Evolutionary conservation across 2,329 filamentous ascomycete species (phyloP).

Genomic region (Ceratocystiopsis sp.): DNA sequence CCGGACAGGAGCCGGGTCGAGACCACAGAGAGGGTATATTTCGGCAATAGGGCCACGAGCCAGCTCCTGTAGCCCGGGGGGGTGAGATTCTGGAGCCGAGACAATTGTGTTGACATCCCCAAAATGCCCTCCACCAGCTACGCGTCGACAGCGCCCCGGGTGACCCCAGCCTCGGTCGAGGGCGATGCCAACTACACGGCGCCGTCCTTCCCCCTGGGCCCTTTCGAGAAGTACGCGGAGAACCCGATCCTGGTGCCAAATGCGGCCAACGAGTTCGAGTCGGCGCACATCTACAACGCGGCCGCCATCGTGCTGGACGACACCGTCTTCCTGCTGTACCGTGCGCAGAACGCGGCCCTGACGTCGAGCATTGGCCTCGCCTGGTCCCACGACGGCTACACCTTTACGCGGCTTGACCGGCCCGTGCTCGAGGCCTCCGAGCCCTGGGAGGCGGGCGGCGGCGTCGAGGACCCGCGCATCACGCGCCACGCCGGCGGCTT

Average conservation of each 20-base stretch:
- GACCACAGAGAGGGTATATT: no score
- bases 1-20: no score
- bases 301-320: constrained; percentile 1
- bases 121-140: neutral
- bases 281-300: constrained; percentile 2
- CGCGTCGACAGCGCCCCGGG: neutral
- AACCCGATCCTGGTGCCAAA: constrained; percentile 11
- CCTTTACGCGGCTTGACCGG: constrained; percentile 17
- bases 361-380: constrained; percentile 18
- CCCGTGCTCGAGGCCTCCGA: constrained; percentile 18
- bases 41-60: no score
- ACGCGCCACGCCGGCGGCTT: constrained; percentile 17
- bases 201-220: constrained; percentile 8
- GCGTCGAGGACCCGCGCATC: constrained; percentile 20
- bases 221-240: constrained; percentile 8
- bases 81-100: no score
- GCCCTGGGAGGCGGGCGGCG: constrained; percentile 16
- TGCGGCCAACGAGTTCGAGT: constrained; percentile 13
- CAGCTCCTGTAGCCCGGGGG: no score
- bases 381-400: constrained; percentile 19
- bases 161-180: neutral
- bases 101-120: neutral
- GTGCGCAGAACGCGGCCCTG: constrained; percentile 17
- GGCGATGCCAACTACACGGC: constrained; percentile 1
- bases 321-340: constrained; percentile 15